phyloP scores from a whole-genome alignment of 192 early-diverging fungal species.

The Backusella liffmaniae region DNA sequence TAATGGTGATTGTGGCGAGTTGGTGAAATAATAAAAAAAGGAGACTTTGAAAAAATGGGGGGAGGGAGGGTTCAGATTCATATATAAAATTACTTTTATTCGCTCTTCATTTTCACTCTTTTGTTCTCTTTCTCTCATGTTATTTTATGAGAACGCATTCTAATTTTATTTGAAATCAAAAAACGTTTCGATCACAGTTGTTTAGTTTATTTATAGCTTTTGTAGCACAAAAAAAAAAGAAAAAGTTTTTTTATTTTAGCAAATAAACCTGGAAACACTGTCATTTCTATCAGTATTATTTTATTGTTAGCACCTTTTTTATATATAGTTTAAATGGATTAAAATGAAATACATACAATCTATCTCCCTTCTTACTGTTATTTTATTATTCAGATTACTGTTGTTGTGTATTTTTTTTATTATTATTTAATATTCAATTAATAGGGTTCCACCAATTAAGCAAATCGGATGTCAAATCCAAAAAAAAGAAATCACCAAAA shows the following conservation, averaged over 20 bases:
- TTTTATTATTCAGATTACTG: neutral
- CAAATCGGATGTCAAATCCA: neutral
- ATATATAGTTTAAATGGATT: neutral
- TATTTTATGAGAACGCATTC: neutral
- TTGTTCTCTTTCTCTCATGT: neutral
- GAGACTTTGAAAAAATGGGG: neutral
- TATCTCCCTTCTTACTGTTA: neutral
- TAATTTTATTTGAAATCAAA: neutral
- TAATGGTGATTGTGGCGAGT: neutral
- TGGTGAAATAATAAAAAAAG: neutral
- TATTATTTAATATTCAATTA: neutral
- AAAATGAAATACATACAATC: neutral
- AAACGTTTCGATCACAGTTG: conserved; percentile 2
- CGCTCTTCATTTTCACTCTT: neutral
- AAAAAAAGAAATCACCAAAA: neutral
- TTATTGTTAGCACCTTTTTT: neutral
- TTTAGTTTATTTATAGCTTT: neutral
- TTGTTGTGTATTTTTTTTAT: neutral
- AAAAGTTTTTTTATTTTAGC: neutral
- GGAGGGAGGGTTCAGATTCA: neutral
- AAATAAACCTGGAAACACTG: neutral
- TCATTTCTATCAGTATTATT: neutral
- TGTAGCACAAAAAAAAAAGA: neutral
- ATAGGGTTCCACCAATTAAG: neutral
- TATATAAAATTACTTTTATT: neutral